Evolutionary conservation across 177 flowering plant species (phyloP), one percentile per base, ranked within the genome.

Genomic region (Tripterygium wilfordii): DNA sequence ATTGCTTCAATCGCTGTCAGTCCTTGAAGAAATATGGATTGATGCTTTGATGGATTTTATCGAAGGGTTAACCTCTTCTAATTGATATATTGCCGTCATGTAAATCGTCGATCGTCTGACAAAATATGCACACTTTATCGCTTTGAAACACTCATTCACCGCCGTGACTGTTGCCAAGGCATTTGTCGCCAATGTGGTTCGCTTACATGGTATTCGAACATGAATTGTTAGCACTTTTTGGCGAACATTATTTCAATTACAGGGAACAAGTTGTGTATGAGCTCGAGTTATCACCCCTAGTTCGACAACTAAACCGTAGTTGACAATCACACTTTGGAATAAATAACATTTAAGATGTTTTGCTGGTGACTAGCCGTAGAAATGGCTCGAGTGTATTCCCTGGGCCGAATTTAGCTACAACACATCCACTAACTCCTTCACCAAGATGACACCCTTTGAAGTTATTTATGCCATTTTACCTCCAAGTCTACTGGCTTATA

Each of bases 381-480:
- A 17, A 18, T 39, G 21, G 42, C 10, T 39, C 2, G 3, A 39
- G 8, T 39, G 25, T 20, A 17, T 39, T 39, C 24, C 15, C 18
- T 36, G 20, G 40, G 18, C 40, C 7, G 0, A 36, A 16, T 36
- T 16, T 0, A 36, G 20, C 18, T 36, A 36, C 40, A 13, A 36
- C 40, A 36, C 40, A 10, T 36, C 40, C 0, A 13, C 18, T 36
- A 13, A 16, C 18, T 36, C 40, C 18, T 36, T 16, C 18, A 36
- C 40, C 20, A 36, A 36, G 18, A 36, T 16, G 20, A 36, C 40
- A 36, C 40, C 39, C 15, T 47, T 47, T 26, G 23, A 44, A 8
- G 48, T 5, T 24, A 18, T 27, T 44, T 44, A 44, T 27, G 48
- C 19, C 3, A 44, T 16, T 16, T 17, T 32, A 14, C 33, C 48